A percentile compares a stretch with the other conserved stretches of the same genome.
These are phyloP conservation scores for Aspergillus arachidicola DNA, from an alignment of 2,329 filamentous ascomycete genomes.

Conservation along the genomic window DNA sequence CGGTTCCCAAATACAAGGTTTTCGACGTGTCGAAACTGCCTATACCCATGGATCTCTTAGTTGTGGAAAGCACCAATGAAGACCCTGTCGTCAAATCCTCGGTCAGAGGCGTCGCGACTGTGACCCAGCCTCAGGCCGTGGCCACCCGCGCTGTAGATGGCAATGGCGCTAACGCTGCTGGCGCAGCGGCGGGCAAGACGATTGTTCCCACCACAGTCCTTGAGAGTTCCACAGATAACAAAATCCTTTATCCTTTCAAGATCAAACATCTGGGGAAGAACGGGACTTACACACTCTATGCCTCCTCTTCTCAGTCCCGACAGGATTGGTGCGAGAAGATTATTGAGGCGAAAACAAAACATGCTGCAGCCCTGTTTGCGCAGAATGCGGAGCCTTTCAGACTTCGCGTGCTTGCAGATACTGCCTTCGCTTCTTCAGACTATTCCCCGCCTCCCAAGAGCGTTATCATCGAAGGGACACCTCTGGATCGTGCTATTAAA, in stretches of 20 bases:
- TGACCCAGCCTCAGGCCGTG: slow-evolving; percentile 58
- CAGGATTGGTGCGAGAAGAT: slow-evolving; percentile 93
- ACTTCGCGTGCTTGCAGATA: slow-evolving; percentile 86
- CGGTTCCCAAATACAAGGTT: slow-evolving; percentile 71
- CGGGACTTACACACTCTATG: slow-evolving; percentile 89
- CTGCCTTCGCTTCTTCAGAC: slow-evolving; percentile 65
- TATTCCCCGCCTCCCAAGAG: slow-evolving; percentile 61
- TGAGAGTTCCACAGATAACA: slow-evolving; percentile 69
- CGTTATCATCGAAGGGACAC: slow-evolving; percentile 85
- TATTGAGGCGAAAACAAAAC: slow-evolving; percentile 89
- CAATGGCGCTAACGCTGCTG: slow-evolving; percentile 68
- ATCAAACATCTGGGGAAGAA: slow-evolving; percentile 89
- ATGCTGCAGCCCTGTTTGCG: slow-evolving; percentile 82
- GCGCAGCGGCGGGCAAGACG: slow-evolving; percentile 59
- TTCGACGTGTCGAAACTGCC: slow-evolving; percentile 95
- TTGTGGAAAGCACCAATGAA: slow-evolving; percentile 89
- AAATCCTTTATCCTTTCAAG: slow-evolving; percentile 88
- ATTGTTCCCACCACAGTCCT: slow-evolving; percentile 51
- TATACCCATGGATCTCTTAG: slow-evolving; percentile 94
- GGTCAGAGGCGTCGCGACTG: slow-evolving; percentile 68
- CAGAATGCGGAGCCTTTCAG: slow-evolving; percentile 97
- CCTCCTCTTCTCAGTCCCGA: slow-evolving; percentile 72
- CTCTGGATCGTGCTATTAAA: slow-evolving; percentile 84
- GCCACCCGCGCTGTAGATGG: slow-evolving; percentile 33
- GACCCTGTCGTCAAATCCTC: slow-evolving; percentile 81